Conservation (phyloP, 2,329 filamentous ascomycete species). For the Penicillium sumatraense region DNA sequence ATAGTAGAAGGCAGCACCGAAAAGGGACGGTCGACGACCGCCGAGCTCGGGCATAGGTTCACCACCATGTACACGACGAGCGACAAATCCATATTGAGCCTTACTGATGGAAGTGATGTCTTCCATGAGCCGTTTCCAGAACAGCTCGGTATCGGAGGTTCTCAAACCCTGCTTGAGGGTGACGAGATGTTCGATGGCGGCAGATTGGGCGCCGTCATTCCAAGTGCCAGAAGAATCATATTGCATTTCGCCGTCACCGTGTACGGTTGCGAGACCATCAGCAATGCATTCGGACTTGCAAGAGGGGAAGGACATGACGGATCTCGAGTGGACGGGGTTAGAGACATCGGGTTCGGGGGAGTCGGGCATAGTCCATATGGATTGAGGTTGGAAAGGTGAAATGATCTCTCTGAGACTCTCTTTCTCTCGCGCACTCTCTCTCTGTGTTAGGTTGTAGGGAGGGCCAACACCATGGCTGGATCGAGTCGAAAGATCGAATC, state of each 20-base stretch:
- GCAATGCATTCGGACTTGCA: slow-evolving; percentile 37
- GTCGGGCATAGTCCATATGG: slow-evolving; percentile 40
- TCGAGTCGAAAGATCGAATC: slow-evolving; percentile 2
- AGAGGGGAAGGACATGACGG: slow-evolving; percentile 33
- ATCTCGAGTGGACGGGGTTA: slow-evolving; percentile 29
- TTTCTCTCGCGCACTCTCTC: neutral
- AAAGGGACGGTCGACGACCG: slow-evolving; percentile 64
- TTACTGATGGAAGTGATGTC: slow-evolving; percentile 66
- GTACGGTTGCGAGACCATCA: slow-evolving; percentile 26
- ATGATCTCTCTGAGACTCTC: neutral
- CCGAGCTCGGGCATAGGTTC: slow-evolving; percentile 66
- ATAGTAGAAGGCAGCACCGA: slow-evolving; percentile 70
- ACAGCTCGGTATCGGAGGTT: slow-evolving; percentile 59
- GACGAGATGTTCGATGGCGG: slow-evolving; percentile 64
- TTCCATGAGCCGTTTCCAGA: slow-evolving; percentile 68
- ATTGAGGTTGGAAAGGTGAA: neutral
- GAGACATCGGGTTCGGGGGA: slow-evolving; percentile 38
- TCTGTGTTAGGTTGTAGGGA: neutral
- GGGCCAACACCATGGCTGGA: slow-evolving; percentile 32
- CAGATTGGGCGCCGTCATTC: slow-evolving; percentile 58
- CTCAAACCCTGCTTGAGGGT: slow-evolving; percentile 62
- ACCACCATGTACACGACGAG: slow-evolving; percentile 65
- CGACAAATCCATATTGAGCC: slow-evolving; percentile 71
- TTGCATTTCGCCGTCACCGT: slow-evolving; percentile 28
- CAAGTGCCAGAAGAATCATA: slow-evolving; percentile 33